Conservation (phyloP, 768 basidiomycete genomes). For the Cyclocybe cylindracea region DNA sequence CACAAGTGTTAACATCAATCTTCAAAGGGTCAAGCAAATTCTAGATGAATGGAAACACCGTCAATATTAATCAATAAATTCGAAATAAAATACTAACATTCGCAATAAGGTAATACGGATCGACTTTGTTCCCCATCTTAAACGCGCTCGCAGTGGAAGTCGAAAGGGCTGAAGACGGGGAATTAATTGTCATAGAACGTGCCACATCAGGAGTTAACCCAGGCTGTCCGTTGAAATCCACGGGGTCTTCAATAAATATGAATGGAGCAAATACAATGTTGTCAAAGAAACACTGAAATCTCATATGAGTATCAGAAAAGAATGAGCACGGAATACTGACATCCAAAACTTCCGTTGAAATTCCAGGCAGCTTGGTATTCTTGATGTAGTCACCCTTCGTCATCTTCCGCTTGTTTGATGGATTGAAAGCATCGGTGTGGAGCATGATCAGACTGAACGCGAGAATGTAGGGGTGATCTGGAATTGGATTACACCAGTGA, state of each 20-base stretch:
- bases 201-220: constrained; percentile 45
- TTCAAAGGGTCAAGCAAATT: constrained; percentile 69
- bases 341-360: constrained; percentile 81
- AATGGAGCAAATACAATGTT: constrained; percentile 96
- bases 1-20: constrained; percentile 57
- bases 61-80: not conserved
- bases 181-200: constrained; percentile 36
- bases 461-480: constrained; percentile 93
- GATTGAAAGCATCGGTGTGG: constrained; percentile 98
- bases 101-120: constrained; percentile 90
- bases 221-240: constrained; percentile 64
- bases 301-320: not conserved
- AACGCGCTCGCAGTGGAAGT: constrained; percentile 30
- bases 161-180: constrained; percentile 20
- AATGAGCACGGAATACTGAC: constrained; percentile 43
- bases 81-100: constrained; percentile 47
- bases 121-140: constrained; percentile 70
- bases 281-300: constrained; percentile 85
- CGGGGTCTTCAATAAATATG: constrained; percentile 91
- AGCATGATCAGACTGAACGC: constrained; percentile 99
- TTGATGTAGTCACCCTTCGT: constrained; percentile 90
- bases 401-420: constrained; percentile 98
- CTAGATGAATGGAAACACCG: constrained; percentile 32
- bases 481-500: not conserved
- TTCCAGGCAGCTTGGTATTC: constrained; percentile 87